Percentiles rank a stretch among this genome's conserved stretches.
Evolutionary conservation across 2,329 filamentous ascomycete genomes (phyloP).

Genomic region (Verticillium klebahnii): DNA sequence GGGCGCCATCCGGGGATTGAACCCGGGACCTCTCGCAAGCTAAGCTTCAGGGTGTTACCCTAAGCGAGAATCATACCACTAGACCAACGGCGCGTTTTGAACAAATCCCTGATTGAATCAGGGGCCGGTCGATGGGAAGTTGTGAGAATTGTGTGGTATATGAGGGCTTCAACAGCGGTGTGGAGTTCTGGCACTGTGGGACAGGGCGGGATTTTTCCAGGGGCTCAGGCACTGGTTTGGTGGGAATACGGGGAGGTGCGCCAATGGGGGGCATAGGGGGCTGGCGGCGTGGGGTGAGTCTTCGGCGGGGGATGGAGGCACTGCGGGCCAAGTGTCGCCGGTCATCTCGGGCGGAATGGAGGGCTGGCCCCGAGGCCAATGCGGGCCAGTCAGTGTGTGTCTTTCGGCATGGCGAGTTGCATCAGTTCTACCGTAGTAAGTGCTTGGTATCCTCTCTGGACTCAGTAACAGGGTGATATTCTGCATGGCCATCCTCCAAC

Average conservation of each 20-base stretch:
- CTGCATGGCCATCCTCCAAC: too few species aligned
- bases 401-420: too few species aligned
- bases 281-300: not conserved
- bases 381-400: too few species aligned
- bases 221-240: not conserved
- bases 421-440: too few species aligned
- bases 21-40: conserved; percentile 41
- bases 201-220: not conserved
- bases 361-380: not conserved
- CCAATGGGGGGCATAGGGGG: not conserved
- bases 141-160: not conserved
- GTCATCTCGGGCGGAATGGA: not conserved
- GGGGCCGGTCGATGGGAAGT: not conserved
- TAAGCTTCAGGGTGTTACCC: conserved; percentile 37
- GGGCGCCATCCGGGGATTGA: conserved; percentile 33
- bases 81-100: conserved; percentile 38
- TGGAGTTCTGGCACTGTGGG: not conserved
- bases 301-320: not conserved
- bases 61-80: conserved; percentile 71
- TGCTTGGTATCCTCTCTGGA: too few species aligned
- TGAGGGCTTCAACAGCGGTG: not conserved
- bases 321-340: not conserved
- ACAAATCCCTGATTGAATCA: not conserved
- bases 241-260: not conserved
- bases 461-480: too few species aligned